A percentile compares a stretch with the other conserved stretches of the same genome.
Conservation (phyloP, 176 grass and related monocot genomes). For the Lolium rigidum region DNA sequence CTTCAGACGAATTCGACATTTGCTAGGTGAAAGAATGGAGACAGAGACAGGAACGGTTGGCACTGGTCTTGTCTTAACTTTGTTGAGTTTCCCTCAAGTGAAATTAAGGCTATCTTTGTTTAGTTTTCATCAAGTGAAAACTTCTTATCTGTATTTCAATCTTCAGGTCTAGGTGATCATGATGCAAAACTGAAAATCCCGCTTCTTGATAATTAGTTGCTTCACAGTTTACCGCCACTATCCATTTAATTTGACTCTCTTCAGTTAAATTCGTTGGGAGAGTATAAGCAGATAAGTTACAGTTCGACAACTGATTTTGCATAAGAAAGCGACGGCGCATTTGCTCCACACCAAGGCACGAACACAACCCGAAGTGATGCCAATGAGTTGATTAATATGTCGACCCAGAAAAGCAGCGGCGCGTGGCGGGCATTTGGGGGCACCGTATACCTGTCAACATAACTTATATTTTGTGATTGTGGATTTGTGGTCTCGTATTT, state of each 20-base stretch:
- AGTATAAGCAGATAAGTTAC: not conserved
- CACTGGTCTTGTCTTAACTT: not conserved
- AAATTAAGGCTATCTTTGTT: not conserved
- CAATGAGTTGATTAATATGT: not conserved
- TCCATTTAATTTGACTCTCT: not conserved
- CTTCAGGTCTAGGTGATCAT: not conserved
- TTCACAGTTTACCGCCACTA: not conserved
- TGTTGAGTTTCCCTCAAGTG: not conserved
- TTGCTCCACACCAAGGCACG: not conserved
- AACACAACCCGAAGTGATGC: not conserved
- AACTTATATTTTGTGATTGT: not conserved
- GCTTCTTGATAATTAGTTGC: not conserved
- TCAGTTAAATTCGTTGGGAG: not conserved
- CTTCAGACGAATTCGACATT: slow-evolving; percentile 34
- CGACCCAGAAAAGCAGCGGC: not conserved
- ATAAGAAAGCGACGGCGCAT: not conserved
- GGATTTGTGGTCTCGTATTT: slow-evolving; percentile 7
- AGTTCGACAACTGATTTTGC: slow-evolving; percentile 8
- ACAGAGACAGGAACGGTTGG: not conserved
- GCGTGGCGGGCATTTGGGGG: not conserved
- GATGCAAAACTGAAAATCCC: not conserved
- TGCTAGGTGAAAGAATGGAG: slow-evolving; percentile 26
- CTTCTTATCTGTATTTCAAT: not conserved
- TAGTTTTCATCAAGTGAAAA: not conserved
- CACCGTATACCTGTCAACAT: not conserved